Conservation (phyloP, 2,329 filamentous ascomycete species). For the Colletotrichum sp. region DNA sequence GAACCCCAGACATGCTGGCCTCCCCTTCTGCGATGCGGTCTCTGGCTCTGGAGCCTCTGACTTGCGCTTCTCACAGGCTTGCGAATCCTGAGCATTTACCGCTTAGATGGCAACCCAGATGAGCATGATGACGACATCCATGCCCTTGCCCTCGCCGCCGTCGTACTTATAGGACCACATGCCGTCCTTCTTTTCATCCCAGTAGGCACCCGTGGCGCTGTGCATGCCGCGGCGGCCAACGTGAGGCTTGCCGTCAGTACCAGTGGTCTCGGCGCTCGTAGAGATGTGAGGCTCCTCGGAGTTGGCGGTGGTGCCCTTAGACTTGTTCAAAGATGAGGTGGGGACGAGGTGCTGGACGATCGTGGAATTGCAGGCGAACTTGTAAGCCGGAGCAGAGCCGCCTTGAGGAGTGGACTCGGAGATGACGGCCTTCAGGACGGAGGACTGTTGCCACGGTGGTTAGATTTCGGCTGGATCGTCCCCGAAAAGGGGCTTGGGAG, state of each 20-base stretch:
- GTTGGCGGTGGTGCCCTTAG: slow-evolving; percentile 55
- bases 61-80: background rate
- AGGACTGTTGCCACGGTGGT: slow-evolving; percentile 58
- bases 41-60: background rate
- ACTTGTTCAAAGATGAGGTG: slow-evolving; percentile 67
- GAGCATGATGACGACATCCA: slow-evolving; percentile 74
- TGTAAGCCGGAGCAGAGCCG: slow-evolving; percentile 71
- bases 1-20: background rate
- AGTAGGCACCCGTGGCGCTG: slow-evolving; percentile 83
- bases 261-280: slow-evolving; percentile 56
- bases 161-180: slow-evolving; percentile 92
- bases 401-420: slow-evolving; percentile 70
- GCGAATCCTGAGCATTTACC: background rate
- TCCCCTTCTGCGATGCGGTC: slow-evolving; percentile 23
- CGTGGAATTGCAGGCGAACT: slow-evolving; percentile 97
- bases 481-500: background rate
- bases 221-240: slow-evolving; percentile 91
- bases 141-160: slow-evolving; percentile 67
- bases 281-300: slow-evolving; percentile 58
- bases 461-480: background rate
- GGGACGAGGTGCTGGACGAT: slow-evolving; percentile 92
- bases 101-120: slow-evolving; percentile 76
- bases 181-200: slow-evolving; percentile 89
- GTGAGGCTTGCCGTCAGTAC: slow-evolving; percentile 69
- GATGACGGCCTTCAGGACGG: slow-evolving; percentile 78